A percentile compares a stretch with the other conserved stretches of the same genome.
Conservation (phyloP, 345 rosid genomes). For the Gossypium rotundifolium region DNA sequence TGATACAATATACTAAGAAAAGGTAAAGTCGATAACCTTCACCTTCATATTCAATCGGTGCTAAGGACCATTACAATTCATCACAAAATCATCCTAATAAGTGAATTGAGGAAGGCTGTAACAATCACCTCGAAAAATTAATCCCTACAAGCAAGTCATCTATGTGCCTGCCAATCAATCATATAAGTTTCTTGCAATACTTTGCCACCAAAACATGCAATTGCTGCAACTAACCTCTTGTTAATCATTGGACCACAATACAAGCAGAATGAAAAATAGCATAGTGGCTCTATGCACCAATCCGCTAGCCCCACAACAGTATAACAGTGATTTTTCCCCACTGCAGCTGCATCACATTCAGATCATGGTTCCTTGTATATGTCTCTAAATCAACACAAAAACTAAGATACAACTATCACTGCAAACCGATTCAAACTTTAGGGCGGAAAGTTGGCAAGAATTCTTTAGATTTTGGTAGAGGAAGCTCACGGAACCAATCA, state of each 20-base stretch:
- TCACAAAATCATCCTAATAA: neutral
- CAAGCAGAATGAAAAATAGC: neutral
- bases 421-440: conserved; percentile 13
- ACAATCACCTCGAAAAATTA: neutral
- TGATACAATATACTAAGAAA: neutral
- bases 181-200: neutral
- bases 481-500: conserved; percentile 75
- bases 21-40: neutral
- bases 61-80: neutral
- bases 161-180: conserved; percentile 1
- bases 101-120: neutral
- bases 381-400: neutral
- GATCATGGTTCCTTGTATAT: neutral
- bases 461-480: conserved; percentile 65
- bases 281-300: neutral
- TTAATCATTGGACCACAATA: neutral
- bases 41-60: neutral
- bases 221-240: neutral
- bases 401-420: neutral
- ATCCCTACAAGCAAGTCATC: neutral
- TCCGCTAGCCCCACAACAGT: neutral
- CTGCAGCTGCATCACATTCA: neutral
- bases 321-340: neutral
- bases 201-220: neutral
- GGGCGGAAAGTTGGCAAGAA: conserved; percentile 71